phyloP scores from a whole-genome alignment of 176 grass and related monocot species.

The Aegilops sharonensis region DNA sequence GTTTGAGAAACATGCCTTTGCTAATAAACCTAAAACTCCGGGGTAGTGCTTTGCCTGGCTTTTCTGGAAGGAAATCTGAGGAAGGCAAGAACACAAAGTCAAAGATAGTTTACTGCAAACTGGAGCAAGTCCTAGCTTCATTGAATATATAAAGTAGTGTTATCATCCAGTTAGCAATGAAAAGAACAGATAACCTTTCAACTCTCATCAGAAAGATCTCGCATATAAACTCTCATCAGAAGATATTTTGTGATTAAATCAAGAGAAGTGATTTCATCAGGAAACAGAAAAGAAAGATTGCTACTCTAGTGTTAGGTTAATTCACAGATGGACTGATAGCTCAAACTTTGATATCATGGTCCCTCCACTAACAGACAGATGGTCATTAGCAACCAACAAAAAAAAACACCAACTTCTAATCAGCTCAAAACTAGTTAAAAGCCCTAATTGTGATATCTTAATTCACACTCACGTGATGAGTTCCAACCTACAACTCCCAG shows the following conservation, averaged over 20 bases:
- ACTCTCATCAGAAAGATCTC: not conserved
- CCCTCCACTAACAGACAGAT: constrained; percentile 9
- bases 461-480: not conserved
- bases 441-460: not conserved
- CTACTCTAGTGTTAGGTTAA: not conserved
- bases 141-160: constrained; percentile 2
- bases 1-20: constrained; percentile 65
- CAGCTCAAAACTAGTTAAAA: not conserved
- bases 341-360: not conserved
- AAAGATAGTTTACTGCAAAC: constrained; percentile 27
- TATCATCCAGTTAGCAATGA: constrained; percentile 2
- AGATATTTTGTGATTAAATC: not conserved
- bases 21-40: constrained; percentile 69
- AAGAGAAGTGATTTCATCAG: not conserved
- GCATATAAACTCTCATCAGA: not conserved
- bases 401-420: constrained; percentile 15
- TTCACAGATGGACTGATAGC: not conserved
- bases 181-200: constrained; percentile 9
- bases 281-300: not conserved
- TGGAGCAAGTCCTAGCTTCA: constrained; percentile 26
- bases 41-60: constrained; percentile 47
- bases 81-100: constrained; percentile 16
- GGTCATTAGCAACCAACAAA: constrained; percentile 4
- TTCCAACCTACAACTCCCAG: not conserved
- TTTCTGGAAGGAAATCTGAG: constrained; percentile 70